Conservation (phyloP, 2,329 filamentous ascomycete species). For the Dactylellina sp. region DNA sequence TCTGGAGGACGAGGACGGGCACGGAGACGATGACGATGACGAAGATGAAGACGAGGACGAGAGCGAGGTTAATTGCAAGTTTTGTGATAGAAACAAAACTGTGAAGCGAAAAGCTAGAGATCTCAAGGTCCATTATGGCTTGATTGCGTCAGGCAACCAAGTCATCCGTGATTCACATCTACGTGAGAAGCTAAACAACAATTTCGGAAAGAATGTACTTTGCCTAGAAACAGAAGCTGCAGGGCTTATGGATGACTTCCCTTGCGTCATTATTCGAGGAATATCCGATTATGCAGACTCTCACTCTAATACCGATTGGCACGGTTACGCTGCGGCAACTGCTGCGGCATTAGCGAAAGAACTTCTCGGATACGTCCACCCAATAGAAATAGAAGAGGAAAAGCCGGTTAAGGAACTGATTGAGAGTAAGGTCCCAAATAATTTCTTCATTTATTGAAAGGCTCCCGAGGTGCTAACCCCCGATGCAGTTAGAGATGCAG, state of each 20-base stretch:
- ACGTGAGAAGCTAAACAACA: constrained; percentile 55
- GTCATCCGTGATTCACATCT: constrained; percentile 59
- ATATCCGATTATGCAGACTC: constrained; percentile 31
- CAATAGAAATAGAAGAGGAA: constrained; percentile 5
- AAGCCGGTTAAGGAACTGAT: constrained; percentile 5
- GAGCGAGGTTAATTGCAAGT: background rate
- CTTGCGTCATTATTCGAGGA: constrained; percentile 13
- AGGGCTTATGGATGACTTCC: constrained; percentile 22
- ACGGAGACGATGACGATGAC: too few species aligned
- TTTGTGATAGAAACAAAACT: constrained; percentile 10
- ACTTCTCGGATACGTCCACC: constrained; percentile 12
- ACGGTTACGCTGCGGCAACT: constrained; percentile 13
- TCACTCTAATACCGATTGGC: constrained; percentile 13
- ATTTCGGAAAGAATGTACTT: constrained; percentile 3
- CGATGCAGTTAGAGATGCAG: background rate
- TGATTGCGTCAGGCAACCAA: too few species aligned
- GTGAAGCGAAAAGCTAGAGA: constrained; percentile 6
- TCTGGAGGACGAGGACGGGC: background rate
- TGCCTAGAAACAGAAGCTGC: constrained; percentile 53
- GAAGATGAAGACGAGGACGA: constrained; percentile 8
- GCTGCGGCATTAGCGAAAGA: constrained; percentile 58
- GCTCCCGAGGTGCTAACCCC: background rate
- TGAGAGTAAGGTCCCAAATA: background rate
- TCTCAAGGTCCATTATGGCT: constrained; percentile 5
- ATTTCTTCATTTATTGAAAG: background rate